Conservation (phyloP, 495 filamentous ascomycete species). For the Aspergillus olivimuriae region DNA sequence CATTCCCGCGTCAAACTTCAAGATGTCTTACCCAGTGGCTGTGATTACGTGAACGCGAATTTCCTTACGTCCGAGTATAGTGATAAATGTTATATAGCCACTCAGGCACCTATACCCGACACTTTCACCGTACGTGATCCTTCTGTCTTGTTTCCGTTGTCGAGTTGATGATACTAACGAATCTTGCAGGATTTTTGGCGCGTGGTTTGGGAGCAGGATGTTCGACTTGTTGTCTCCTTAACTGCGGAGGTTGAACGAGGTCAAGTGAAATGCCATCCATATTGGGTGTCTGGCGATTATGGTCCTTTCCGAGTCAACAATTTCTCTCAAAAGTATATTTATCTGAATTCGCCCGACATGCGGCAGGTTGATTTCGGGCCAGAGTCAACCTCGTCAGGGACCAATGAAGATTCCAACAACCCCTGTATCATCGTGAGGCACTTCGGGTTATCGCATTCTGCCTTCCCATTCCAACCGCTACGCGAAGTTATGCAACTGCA, state of each 20-base stretch:
- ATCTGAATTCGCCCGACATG: conserved; percentile 49
- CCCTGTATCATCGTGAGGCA: conserved; percentile 81
- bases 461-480: conserved; percentile 75
- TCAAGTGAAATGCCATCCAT: conserved; percentile 90
- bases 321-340: conserved; percentile 73
- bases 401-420: conserved; percentile 36
- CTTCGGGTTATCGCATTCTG: conserved; percentile 72
- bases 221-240: conserved; percentile 89
- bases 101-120: conserved; percentile 85
- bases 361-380: conserved; percentile 5
- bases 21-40: conserved; percentile 59
- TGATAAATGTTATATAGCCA: conserved; percentile 89
- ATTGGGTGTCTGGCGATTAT: conserved; percentile 79
- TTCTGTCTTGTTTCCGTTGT: background rate
- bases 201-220: conserved; percentile 93
- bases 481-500: conserved; percentile 94
- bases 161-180: conserved; percentile 20
- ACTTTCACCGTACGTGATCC: conserved; percentile 73
- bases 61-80: conserved; percentile 70
- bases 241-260: conserved; percentile 95
- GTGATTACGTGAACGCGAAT: conserved; percentile 96
- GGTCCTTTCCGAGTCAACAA: conserved; percentile 70
- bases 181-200: conserved; percentile 92
- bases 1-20: conserved; percentile 81
- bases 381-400: conserved; percentile 8